These are phyloP conservation scores for Pugionium cornutum DNA, from an alignment of 345 rosid species.

Conservation along the genomic window DNA sequence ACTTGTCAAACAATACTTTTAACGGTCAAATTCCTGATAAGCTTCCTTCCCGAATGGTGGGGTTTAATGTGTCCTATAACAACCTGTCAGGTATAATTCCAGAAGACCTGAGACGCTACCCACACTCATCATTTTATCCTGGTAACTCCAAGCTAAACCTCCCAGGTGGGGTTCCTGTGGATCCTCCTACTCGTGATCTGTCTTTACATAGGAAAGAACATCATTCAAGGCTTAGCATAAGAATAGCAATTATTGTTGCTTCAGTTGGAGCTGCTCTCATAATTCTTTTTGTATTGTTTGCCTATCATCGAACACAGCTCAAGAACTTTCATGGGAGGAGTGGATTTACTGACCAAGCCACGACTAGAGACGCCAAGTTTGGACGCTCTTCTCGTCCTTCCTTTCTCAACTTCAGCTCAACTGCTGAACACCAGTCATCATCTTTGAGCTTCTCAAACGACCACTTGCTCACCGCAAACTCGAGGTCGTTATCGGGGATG, in stretches of 20 bases:
- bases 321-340: constrained; percentile 64
- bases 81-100: constrained; percentile 73
- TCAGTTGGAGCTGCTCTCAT: constrained; percentile 63
- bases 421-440: constrained; percentile 53
- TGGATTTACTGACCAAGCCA: constrained; percentile 47
- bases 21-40: constrained; percentile 64
- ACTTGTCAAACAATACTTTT: constrained; percentile 77
- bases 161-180: constrained; percentile 37
- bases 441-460: constrained; percentile 87
- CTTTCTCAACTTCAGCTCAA: constrained; percentile 65
- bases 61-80: constrained; percentile 78
- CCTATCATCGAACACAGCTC: constrained; percentile 61
- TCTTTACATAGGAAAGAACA: constrained; percentile 20
- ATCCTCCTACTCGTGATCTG: constrained; percentile 21
- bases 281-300: constrained; percentile 70
- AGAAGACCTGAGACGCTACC: constrained; percentile 50
- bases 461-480: constrained; percentile 81
- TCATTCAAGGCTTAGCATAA: constrained; percentile 50
- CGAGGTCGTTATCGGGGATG: constrained; percentile 75
- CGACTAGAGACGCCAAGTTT: constrained; percentile 55
- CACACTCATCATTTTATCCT: constrained; percentile 63
- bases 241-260: constrained; percentile 71
- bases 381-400: constrained; percentile 65
- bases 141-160: constrained; percentile 60
- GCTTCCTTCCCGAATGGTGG: constrained; percentile 59